These are phyloP conservation scores for Starmera dryadoides DNA, from an alignment of 805 yeast species.

Conservation along the genomic window DNA sequence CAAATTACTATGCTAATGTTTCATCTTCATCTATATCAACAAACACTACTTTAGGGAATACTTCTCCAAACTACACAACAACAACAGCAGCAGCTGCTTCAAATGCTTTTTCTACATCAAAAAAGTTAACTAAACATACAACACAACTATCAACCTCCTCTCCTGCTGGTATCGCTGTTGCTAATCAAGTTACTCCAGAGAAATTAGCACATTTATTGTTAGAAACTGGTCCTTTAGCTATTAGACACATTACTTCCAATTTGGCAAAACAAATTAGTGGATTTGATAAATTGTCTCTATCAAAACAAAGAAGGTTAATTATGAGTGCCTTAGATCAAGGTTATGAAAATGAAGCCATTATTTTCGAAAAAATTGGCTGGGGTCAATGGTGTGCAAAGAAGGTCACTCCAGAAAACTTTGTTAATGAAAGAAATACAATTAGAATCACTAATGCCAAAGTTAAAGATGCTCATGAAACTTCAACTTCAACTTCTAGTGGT, in stretches of 20 bases:
- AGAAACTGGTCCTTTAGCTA: slow-evolving; percentile 81
- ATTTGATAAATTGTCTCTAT: slow-evolving; percentile 71
- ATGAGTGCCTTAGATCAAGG: slow-evolving; percentile 83
- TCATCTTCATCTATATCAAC: slow-evolving; percentile 9
- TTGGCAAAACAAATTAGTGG: slow-evolving; percentile 68
- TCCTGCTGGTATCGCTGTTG: slow-evolving; percentile 84
- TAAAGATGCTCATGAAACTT: slow-evolving; percentile 28
- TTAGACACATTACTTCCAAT: slow-evolving; percentile 80
- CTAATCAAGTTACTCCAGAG: slow-evolving; percentile 75
- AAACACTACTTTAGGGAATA: slow-evolving; percentile 1
- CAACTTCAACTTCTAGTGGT: slow-evolving; percentile 8
- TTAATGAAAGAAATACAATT: slow-evolving; percentile 34
- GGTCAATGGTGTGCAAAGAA: slow-evolving; percentile 90
- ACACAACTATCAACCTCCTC: slow-evolving; percentile 62
- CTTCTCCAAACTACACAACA: slow-evolving; percentile 16
- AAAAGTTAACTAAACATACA: slow-evolving; percentile 12
- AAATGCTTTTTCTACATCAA: not conserved
- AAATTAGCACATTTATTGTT: slow-evolving; percentile 62
- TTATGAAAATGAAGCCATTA: slow-evolving; percentile 42
- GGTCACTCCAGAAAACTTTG: slow-evolving; percentile 28
- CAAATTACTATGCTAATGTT: slow-evolving; percentile 8
- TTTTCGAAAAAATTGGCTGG: slow-evolving; percentile 95
- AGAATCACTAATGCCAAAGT: slow-evolving; percentile 32
- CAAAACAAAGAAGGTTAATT: slow-evolving; percentile 84
- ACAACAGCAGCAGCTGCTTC: too few species aligned